phyloP scores from a whole-genome alignment of 208 protist genomes.

The Trichomonas gallinae region DNA sequence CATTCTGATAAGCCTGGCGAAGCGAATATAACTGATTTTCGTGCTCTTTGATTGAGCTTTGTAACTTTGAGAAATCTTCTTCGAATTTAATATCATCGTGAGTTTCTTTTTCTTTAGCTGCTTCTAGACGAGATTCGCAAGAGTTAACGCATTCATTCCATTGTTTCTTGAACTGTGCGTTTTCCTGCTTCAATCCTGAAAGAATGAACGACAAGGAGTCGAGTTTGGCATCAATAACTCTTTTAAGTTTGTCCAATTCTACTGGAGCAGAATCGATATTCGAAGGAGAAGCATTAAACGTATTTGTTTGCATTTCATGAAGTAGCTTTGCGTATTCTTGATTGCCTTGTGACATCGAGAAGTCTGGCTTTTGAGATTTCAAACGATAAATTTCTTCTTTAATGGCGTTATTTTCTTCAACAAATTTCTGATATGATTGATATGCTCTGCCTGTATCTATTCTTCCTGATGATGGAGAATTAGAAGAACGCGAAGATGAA shows the following conservation, averaged over 20 bases:
- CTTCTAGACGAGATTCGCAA: not conserved
- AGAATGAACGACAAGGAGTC: not conserved
- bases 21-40: not conserved
- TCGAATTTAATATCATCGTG: not conserved
- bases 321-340: not conserved
- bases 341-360: not conserved
- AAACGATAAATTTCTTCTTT: not conserved
- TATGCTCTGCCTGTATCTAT: not conserved
- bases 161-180: not conserved
- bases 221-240: not conserved
- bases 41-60: not conserved
- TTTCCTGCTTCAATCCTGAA: not conserved
- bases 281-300: not conserved
- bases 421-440: not conserved
- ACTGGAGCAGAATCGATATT: not conserved
- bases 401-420: not conserved
- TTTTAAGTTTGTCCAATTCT: not conserved
- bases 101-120: not conserved
- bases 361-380: not conserved
- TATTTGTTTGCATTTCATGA: not conserved
- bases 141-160: not conserved
- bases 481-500: not conserved
- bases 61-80: not conserved
- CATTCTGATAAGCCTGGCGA: not conserved
- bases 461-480: not conserved